Evolutionary conservation across 164 flowering plant species (phyloP).

Genomic region (Vitis vinifera): DNA sequence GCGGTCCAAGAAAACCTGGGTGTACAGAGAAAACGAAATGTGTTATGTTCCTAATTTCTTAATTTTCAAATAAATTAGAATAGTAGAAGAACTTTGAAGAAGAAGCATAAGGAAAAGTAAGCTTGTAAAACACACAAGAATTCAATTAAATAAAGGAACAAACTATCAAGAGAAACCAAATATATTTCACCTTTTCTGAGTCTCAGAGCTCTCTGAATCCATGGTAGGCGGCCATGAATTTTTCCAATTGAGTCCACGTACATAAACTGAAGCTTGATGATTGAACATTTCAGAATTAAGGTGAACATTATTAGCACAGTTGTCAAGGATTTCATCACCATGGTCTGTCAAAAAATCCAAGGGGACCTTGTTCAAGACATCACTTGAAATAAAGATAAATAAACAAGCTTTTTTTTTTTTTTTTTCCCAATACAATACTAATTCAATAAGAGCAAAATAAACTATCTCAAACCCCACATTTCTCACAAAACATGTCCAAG

Average conservation of each 20-base stretch:
- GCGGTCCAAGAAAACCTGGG: slow-evolving; percentile 59
- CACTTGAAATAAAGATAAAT: neutral
- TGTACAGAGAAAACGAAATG: slow-evolving; percentile 2
- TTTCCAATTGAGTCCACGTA: slow-evolving; percentile 87
- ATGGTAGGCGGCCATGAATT: slow-evolving; percentile 67
- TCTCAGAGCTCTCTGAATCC: slow-evolving; percentile 12
- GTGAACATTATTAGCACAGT: slow-evolving; percentile 66
- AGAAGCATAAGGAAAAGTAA: neutral
- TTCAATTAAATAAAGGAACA: neutral
- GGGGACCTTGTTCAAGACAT: neutral
- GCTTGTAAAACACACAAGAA: no score
- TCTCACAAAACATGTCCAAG: no score
- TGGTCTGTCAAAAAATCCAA: slow-evolving; percentile 42
- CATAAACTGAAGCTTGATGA: slow-evolving; percentile 45
- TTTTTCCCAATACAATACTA: no score
- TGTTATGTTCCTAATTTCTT: neutral
- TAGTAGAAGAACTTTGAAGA: neutral
- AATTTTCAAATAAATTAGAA: neutral
- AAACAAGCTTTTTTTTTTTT: no score
- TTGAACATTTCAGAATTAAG: slow-evolving; percentile 52
- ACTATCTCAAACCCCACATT: no score
- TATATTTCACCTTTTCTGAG: slow-evolving; percentile 35
- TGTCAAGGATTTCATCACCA: slow-evolving; percentile 64
- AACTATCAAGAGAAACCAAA: neutral
- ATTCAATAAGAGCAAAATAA: no score